Evolutionary conservation across 2,329 filamentous ascomycete species (phyloP).

Genomic region (Botrytis tulipae): DNA sequence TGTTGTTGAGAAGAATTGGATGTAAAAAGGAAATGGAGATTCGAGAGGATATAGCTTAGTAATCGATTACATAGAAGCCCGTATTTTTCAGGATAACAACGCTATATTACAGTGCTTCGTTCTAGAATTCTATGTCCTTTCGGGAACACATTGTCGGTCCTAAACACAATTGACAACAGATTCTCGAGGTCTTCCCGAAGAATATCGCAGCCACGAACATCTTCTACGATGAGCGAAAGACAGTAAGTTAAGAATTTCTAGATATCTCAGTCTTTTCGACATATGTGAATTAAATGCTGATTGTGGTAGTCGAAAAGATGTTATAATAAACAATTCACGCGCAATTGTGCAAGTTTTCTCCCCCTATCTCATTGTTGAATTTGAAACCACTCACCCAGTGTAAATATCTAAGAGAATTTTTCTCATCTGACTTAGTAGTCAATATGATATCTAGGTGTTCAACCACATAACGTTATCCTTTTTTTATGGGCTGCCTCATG

Average conservation of each 20-base stretch:
- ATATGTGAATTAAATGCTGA: background rate
- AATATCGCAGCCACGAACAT: background rate
- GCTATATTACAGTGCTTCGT: background rate
- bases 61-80: background rate
- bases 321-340: background rate
- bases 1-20: background rate
- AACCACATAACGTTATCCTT: accelerated
- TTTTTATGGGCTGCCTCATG: background rate
- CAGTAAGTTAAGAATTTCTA: background rate
- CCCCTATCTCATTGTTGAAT: background rate
- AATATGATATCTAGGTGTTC: background rate
- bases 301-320: background rate
- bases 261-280: background rate
- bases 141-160: too few species aligned
- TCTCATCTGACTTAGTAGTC: background rate
- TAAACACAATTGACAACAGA: background rate
- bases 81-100: background rate
- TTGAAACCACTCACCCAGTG: background rate
- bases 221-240: background rate
- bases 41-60: background rate
- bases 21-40: background rate
- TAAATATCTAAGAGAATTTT: background rate
- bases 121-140: too few species aligned
- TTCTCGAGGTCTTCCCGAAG: background rate
- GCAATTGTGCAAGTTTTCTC: background rate